A percentile compares a stretch with the other conserved stretches of the same genome.
Evolutionary conservation across 2,329 filamentous ascomycete species (phyloP).

Genomic region (Plenodomus biglobosus): DNA sequence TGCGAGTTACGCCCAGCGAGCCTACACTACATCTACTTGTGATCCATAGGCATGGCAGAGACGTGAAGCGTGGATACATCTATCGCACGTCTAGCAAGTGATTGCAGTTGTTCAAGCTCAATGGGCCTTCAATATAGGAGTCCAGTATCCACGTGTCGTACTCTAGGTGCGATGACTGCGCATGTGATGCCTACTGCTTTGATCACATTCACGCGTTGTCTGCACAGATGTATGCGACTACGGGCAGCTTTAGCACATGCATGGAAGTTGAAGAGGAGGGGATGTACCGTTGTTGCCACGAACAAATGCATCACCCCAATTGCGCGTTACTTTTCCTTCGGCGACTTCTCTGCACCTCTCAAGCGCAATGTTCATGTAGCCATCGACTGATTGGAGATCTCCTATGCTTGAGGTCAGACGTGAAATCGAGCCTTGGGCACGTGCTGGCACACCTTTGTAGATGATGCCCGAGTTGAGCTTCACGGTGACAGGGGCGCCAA

Average conservation of each 20-base stretch:
- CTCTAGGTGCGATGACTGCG: background rate
- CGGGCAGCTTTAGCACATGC: constrained; percentile 10
- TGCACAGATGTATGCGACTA: constrained; percentile 38
- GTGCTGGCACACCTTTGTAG: constrained; percentile 73
- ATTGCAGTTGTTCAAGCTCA: too few relatives aligned
- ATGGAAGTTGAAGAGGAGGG: background rate
- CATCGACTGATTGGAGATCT: constrained; percentile 93
- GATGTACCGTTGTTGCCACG: constrained; percentile 85
- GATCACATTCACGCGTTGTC: constrained; percentile 25
- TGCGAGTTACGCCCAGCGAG: background rate
- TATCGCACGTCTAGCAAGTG: background rate
- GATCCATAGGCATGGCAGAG: background rate
- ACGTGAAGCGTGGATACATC: background rate
- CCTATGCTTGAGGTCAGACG: constrained; percentile 56
- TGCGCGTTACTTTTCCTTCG: constrained; percentile 77
- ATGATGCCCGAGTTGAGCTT: constrained; percentile 98
- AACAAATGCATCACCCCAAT: constrained; percentile 93
- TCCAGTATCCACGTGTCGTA: background rate
- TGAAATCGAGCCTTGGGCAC: background rate
- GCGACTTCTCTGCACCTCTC: constrained; percentile 94
- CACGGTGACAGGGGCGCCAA: constrained; percentile 89
- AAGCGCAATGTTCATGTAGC: constrained; percentile 99
- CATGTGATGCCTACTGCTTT: background rate
- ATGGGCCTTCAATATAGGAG: background rate
- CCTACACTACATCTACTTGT: background rate